phyloP scores from a whole-genome alignment of 2,329 filamentous ascomycete genomes.

The Xenoacremonium recifei region DNA sequence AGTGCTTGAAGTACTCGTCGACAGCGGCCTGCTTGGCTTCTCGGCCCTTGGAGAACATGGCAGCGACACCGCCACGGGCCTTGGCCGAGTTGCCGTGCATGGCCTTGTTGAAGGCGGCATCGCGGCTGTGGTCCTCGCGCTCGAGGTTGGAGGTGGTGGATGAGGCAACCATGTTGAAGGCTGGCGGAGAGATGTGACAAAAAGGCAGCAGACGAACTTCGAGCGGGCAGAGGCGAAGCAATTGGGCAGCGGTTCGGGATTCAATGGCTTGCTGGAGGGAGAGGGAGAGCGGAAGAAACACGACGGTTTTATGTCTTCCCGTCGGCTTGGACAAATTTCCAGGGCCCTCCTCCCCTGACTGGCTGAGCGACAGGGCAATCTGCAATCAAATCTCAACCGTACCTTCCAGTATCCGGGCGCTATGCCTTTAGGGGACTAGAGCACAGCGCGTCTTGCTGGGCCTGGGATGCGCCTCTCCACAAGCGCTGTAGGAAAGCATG shows the following conservation, averaged over 20 bases:
- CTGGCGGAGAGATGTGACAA: slow-evolving; percentile 13
- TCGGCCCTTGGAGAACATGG: slow-evolving; percentile 81
- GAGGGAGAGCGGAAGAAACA: slow-evolving; percentile 12
- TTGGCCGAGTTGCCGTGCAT: slow-evolving; percentile 74
- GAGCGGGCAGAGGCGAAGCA: slow-evolving; percentile 1
- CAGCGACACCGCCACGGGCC: slow-evolving; percentile 70
- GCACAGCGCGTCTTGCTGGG: background rate
- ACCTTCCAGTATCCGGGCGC: slow-evolving; percentile 19
- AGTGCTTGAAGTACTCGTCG: slow-evolving; percentile 95
- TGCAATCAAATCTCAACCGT: slow-evolving; percentile 26
- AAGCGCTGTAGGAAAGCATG: background rate
- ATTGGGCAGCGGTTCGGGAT: slow-evolving; percentile 5
- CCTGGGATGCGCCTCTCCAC: background rate
- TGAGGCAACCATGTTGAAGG: slow-evolving; percentile 44
- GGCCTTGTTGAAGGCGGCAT: slow-evolving; percentile 88
- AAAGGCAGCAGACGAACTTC: slow-evolving; percentile 1
- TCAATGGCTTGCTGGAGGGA: slow-evolving; percentile 14
- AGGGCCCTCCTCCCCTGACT: slow-evolving; percentile 28
- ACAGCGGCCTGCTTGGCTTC: slow-evolving; percentile 76
- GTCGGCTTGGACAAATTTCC: slow-evolving; percentile 27
- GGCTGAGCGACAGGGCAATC: slow-evolving; percentile 14
- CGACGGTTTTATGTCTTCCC: slow-evolving; percentile 23
- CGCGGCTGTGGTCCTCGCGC: slow-evolving; percentile 77
- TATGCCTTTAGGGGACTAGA: slow-evolving; percentile 18
- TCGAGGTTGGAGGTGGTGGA: slow-evolving; percentile 57